These are phyloP conservation scores for Pseudoturritis turrita DNA, from an alignment of 345 rosid genomes.

Conservation along the genomic window DNA sequence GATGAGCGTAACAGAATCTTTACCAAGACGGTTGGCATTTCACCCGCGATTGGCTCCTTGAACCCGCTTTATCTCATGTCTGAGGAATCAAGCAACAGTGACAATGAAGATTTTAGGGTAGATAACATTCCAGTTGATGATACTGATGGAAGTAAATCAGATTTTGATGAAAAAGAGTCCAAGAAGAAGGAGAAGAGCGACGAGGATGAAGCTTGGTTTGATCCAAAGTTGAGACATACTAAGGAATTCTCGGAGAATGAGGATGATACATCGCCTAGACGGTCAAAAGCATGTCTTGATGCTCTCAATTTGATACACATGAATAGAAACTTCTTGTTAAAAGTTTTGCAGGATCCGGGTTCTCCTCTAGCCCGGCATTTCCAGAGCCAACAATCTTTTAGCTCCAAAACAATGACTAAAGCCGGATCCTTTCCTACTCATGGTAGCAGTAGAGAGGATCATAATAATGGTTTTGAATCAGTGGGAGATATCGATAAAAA, in stretches of 20 bases:
- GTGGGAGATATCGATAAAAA: constrained; percentile 22
- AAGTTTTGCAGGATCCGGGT: constrained; percentile 47
- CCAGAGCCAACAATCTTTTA: constrained; percentile 35
- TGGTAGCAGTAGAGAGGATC: constrained; percentile 23
- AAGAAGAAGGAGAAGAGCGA: constrained; percentile 14
- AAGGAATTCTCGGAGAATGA: constrained; percentile 26
- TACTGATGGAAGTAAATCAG: constrained; percentile 28
- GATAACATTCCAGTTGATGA: constrained; percentile 23
- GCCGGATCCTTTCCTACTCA: constrained; percentile 44
- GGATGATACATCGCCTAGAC: constrained; percentile 24
- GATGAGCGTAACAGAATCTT: constrained; percentile 9
- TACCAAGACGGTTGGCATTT: constrained; percentile 8
- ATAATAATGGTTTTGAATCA: constrained; percentile 9
- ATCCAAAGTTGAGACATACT: constrained; percentile 24
- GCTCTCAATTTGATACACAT: constrained; percentile 47
- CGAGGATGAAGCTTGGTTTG: constrained; percentile 23
- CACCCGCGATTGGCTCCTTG: constrained; percentile 24
- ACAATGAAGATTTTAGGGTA: constrained; percentile 24
- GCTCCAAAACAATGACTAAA: constrained; percentile 33
- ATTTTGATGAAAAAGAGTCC: constrained; percentile 18
- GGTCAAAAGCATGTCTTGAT: constrained; percentile 44
- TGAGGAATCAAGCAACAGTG: constrained; percentile 30
- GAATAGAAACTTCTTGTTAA: constrained; percentile 49
- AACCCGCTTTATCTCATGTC: constrained; percentile 30
- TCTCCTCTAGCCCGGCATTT: constrained; percentile 50